A percentile compares a stretch with the other conserved stretches of the same genome.
phyloP scores from a whole-genome alignment of 139 green algal species.

The Volvox africanus region DNA sequence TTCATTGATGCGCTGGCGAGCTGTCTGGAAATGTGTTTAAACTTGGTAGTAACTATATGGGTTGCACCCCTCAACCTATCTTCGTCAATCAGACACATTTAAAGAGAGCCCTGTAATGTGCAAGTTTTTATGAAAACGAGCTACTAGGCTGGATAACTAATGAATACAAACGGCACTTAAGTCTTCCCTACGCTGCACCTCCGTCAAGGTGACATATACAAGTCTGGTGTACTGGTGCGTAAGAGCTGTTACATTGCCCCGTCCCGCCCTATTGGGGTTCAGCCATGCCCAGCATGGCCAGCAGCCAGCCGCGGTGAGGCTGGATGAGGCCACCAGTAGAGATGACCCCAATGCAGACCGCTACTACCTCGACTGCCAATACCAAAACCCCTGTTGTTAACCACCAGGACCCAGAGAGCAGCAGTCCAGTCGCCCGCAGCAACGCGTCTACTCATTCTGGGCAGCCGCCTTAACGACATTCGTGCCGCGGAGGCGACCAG shows the following conservation, averaged over 20 bases:
- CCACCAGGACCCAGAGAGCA: background rate
- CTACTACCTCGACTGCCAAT: background rate
- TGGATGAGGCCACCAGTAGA: background rate
- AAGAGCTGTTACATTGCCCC: slow-evolving; percentile 1
- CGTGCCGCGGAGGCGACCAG: slow-evolving; percentile 77
- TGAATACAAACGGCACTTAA: too few relatives aligned
- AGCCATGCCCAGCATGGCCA: background rate
- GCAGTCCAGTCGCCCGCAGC: background rate
- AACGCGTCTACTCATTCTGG: slow-evolving; percentile 46
- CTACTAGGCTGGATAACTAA: too few relatives aligned
- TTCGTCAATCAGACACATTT: too few relatives aligned
- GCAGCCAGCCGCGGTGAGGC: background rate
- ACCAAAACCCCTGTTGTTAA: background rate
- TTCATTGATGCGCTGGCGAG: too few relatives aligned
- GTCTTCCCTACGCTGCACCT: too few relatives aligned
- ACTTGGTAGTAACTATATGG: too few relatives aligned
- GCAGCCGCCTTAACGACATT: slow-evolving; percentile 61
- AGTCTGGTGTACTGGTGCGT: background rate
- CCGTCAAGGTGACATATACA: too few relatives aligned
- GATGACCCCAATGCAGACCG: background rate
- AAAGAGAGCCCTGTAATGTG: too few relatives aligned
- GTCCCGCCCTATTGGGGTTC: background rate
- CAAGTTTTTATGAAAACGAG: too few relatives aligned
- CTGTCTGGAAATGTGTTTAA: too few relatives aligned
- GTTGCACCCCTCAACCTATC: too few relatives aligned